Base-by-base conservation (phyloP, 345 rosid species). In the Bruguiera gymnorhiza region DNA sequence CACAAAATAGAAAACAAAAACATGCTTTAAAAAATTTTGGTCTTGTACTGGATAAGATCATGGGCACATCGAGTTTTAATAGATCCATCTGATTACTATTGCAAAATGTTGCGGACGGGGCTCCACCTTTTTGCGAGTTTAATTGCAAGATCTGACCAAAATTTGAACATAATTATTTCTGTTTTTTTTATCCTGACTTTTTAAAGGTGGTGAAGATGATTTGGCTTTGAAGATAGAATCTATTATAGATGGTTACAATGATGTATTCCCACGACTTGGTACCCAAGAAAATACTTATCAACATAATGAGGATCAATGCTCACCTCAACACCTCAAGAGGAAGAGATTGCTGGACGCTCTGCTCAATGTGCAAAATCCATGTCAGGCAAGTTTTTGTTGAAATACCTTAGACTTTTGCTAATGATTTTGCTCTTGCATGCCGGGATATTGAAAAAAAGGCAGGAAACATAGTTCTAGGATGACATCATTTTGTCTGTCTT, bases 171-270 rank as follows among this genome's bases (percentile, higher is more conserved):
- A 24, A 5, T 30, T 46, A 19, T 53, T 60, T 21, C 34, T 55
- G 8, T 19, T 23, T 6, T 7, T 57, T 20, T 73, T 15, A 30
- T 55, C 52, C 46, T 29, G 11, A 20, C 31, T 55, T 70, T 10
- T 63, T 5, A 31, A 68, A 83, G 85, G 80, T 39, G 83, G 80
- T 20, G 75, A 74, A 78, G 91, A 81, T 73, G 74, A 78, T 74
- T 71, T 81, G 60, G 83, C 77, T 56, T 39, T 84, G 72, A 86
- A 88, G 66, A 43, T 87, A 65, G 80, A 86, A 62, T 71, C 78
- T 61, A 51, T 86, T 52, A 77, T 84, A 6, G 89, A 86, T 62
- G 78, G 78, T 63, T 83, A 83, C 74, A 79, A 71, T 21, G 86
- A 80, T 48, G 48, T 61, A 60, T 66, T 60, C 73, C 69, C 58